Conservation (phyloP, 768 basidiomycete genomes). For the Gymnopilus junonius region DNA sequence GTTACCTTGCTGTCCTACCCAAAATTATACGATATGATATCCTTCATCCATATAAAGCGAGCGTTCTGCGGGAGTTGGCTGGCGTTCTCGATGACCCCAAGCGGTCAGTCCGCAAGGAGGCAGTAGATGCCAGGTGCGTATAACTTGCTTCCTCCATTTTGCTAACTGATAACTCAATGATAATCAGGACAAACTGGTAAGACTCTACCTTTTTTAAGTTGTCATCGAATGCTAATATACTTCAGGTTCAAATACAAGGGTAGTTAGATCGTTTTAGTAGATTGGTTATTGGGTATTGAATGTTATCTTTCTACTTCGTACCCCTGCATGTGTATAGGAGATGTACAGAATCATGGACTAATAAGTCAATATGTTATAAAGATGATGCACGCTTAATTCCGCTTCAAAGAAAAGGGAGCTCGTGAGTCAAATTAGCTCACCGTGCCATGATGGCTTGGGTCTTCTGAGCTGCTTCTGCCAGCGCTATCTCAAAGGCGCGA, state of each 20-base stretch:
- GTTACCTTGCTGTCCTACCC: constrained; percentile 76
- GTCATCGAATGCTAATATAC: constrained; percentile 26
- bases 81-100: constrained; percentile 89
- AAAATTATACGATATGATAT: constrained; percentile 79
- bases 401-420: constrained; percentile 13
- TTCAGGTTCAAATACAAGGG: constrained; percentile 64
- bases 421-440: constrained; percentile 33
- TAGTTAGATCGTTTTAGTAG: constrained; percentile 32
- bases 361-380: constrained; percentile 35
- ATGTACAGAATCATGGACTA: constrained; percentile 37
- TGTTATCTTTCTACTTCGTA: constrained; percentile 33
- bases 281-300: constrained; percentile 20
- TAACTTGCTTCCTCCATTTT: constrained; percentile 1
- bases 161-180: background rate
- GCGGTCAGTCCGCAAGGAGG: constrained; percentile 80
- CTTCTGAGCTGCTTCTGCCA: constrained; percentile 74
- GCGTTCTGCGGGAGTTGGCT: constrained; percentile 75
- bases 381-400: constrained; percentile 20
- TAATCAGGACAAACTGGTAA: constrained; percentile 52
- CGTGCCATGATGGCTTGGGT: constrained; percentile 85
- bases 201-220: constrained; percentile 12
- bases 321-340: constrained; percentile 18
- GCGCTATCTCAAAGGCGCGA: constrained; percentile 71
- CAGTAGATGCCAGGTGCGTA: constrained; percentile 74
- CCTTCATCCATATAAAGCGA: constrained; percentile 78